Evolutionary conservation across 2,329 filamentous ascomycete species (phyloP), one percentile per base, ranked within the genome.

Genomic region (Harringtonia lauricola): DNA sequence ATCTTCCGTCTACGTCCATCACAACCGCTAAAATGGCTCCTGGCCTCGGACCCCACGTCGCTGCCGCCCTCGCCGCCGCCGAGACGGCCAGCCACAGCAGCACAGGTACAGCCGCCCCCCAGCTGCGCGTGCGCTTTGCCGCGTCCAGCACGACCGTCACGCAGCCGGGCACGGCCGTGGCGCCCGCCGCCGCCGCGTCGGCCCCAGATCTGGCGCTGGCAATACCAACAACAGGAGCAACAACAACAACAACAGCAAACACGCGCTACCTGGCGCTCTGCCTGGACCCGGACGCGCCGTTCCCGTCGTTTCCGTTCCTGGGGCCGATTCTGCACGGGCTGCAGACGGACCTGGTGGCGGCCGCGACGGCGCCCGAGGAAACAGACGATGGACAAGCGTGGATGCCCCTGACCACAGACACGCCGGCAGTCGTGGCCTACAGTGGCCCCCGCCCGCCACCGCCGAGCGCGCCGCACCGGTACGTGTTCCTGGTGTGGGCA

Each of bases 261-360:
- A 29, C 41, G 29, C 30, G 36, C 15, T 71, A 67, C 54, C 44
- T 71, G 21, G 51, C 65, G 44, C 51, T 70, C 21, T 55, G 54
- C 38, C 51, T 72, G 24, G 69, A 73, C 48, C 57, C 69, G 15
- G 70, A 73, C 55, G 63, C 69, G 1, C 70, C 70, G 0, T 66
- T 65, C 48, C 60, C 59, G 0, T 64, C 61, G 13, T 60, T 65
- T 41, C 50, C 52, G 22, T 47, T 66, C 24, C 54, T 71, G 1
- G 61, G 66, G 6, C 70, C 70, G 2, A 59, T 70, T 28, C 51
- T 71, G 42, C 70, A 73, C 56, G 70, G 66, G 59, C 54, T 70
- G 39, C 66, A 71, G 47, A 61, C 63, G 0, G 62, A 62, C 31
- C 51, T 68, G 42, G 49, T 52, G 4, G 28, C 52, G 2, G 44